A percentile compares a stretch with the other conserved stretches of the same genome.
These are phyloP conservation scores for Trematosphaeria pertusa DNA, from an alignment of 2,329 filamentous ascomycete species.

Conservation along the genomic window DNA sequence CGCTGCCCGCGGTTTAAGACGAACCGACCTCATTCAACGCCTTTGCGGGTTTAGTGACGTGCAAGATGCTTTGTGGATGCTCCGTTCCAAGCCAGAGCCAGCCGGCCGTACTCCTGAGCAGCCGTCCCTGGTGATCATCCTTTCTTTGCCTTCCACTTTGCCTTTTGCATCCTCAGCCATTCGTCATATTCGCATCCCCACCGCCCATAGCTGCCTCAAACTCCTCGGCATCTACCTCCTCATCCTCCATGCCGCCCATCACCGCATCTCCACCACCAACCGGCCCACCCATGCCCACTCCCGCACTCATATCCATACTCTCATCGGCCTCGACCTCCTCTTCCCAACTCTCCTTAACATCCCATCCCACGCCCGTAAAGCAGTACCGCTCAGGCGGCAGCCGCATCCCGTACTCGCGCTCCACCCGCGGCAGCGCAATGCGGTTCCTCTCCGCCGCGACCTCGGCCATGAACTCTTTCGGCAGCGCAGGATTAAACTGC, in stretches of 20 bases:
- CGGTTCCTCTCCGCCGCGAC: conserved; percentile 63
- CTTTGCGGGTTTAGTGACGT: too few species aligned
- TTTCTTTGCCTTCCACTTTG: background rate
- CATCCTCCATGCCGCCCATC: conserved; percentile 45
- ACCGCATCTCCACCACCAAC: conserved; percentile 36
- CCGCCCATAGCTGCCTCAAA: conserved; percentile 52
- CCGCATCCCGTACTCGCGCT: conserved; percentile 63
- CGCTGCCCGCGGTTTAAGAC: too few species aligned
- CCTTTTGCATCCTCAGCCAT: conserved; percentile 30
- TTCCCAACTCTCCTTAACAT: conserved; percentile 60
- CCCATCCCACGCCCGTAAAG: conserved; percentile 46
- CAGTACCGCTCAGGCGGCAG: conserved; percentile 68
- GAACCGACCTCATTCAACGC: too few species aligned
- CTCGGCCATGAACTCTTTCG: conserved; percentile 79
- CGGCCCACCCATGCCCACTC: conserved; percentile 45
- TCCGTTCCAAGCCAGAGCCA: background rate
- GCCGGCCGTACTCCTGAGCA: background rate
- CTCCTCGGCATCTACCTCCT: conserved; percentile 52
- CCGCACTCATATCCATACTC: conserved; percentile 57
- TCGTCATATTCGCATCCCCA: conserved; percentile 42
- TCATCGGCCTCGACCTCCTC: conserved; percentile 69
- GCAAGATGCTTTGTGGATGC: background rate
- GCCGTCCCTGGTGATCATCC: background rate
- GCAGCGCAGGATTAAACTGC: conserved; percentile 69
- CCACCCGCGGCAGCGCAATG: conserved; percentile 51